Evolutionary conservation across 2,329 filamentous ascomycete species (phyloP).

Genomic region (Penicillium janthinellum): DNA sequence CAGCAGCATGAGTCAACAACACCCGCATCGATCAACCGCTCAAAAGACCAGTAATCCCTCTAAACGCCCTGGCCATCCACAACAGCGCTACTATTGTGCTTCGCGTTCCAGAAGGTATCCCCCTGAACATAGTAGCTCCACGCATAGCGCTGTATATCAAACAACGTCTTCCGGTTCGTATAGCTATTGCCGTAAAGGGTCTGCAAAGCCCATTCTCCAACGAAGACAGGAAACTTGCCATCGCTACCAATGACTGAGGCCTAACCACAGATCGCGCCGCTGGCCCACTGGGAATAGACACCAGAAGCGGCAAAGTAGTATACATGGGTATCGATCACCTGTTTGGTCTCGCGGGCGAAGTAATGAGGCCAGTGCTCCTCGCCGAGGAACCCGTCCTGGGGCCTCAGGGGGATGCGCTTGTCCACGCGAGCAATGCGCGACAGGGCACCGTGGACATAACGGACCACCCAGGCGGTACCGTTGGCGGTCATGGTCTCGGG

Average conservation of each 20-base stretch:
- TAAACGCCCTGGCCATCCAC: conserved; percentile 17
- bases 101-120: conserved; percentile 24
- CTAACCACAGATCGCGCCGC: conserved; percentile 17
- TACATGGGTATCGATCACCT: conserved; percentile 25
- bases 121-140: conserved; percentile 21
- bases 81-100: conserved; percentile 17
- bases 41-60: too few species aligned
- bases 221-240: conserved; percentile 25
- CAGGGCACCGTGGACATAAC: conserved; percentile 22
- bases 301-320: conserved; percentile 24
- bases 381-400: conserved; percentile 25
- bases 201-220: conserved; percentile 28
- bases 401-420: conserved; percentile 21
- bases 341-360: conserved; percentile 17
- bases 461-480: conserved; percentile 22
- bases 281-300: conserved; percentile 17
- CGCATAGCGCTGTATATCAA: conserved; percentile 17
- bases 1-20: too few species aligned
- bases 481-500: conserved; percentile 14
- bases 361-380: conserved; percentile 22
- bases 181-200: conserved; percentile 19
- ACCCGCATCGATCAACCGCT: too few species aligned
- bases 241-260: conserved; percentile 15
- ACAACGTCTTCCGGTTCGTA: conserved; percentile 15
- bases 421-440: conserved; percentile 14